Evolutionary conservation across 768 basidiomycete genomes (phyloP), one percentile per base, ranked within the genome.

Genomic region (Podaxis sp.): DNA sequence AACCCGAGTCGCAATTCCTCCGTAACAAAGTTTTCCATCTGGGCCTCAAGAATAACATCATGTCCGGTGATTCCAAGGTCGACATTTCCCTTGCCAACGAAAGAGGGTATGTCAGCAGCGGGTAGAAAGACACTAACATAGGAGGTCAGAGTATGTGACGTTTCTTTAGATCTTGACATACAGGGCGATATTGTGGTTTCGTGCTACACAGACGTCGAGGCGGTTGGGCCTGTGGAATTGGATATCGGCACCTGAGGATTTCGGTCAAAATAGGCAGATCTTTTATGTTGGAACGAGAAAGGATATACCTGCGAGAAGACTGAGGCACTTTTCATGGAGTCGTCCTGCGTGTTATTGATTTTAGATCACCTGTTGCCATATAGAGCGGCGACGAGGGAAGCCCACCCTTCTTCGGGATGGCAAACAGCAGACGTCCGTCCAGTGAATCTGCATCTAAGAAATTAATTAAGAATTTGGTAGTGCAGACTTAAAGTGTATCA

Each of bases 1-100:
- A 98, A 98, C 0, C 89, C 93, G 55, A 99, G 87, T 2, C 86
- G 87, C 12, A 96, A 84, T 13, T 88, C 79, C 69, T 97, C 91
- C 1, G 86, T 85, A 59, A 98, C 87, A 63, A 85, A 83, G 12
- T 81, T 73, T 65, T 91, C 80, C 88, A 97, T 94, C 60, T 88
- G 77, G 2, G 94, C 82, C 75, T 99, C 96, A 51, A 96, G 85
- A 66, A 98, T 92, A 65, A 97, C 93, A 78, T 99, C 97, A 76
- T 98, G 95, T 3, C 97, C 97, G 8, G 97, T 98, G 68, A 99
- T 97, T 5, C 97, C 97, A 49, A 99, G 82, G 68, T 98, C 93
- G 70, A 99, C 91, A 70, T 95, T 91, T 54, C 97, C 97, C 73
- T 96, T 95, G 47, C 95, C 97, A 50, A 99, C 97, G 75, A 98